These are phyloP conservation scores for Sisymbrium altissimum DNA, from an alignment of 345 rosid species.

Conservation along the genomic window DNA sequence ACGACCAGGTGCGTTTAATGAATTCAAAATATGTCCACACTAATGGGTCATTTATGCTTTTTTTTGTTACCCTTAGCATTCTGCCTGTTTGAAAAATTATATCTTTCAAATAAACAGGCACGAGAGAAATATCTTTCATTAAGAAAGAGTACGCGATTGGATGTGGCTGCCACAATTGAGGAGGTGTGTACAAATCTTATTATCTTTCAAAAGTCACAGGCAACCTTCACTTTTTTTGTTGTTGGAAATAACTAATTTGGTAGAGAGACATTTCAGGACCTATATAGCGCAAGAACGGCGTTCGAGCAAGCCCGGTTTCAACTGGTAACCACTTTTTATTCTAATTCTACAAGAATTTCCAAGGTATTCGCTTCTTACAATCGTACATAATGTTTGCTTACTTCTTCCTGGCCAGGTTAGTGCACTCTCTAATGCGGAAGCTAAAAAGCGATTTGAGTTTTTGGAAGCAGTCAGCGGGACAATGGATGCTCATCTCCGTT, in stretches of 20 bases:
- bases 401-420: conserved; percentile 44
- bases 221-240: conserved; percentile 24
- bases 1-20: conserved; percentile 55
- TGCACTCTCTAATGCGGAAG: conserved; percentile 62
- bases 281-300: conserved; percentile 56
- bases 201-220: conserved; percentile 11
- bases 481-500: conserved; percentile 71
- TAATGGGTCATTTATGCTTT: neutral
- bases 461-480: conserved; percentile 69
- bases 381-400: conserved; percentile 5
- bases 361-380: neutral
- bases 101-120: conserved; percentile 44
- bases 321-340: conserved; percentile 40
- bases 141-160: conserved; percentile 69
- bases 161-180: conserved; percentile 59
- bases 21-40: neutral
- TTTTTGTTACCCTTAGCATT: conserved; percentile 5
- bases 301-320: conserved; percentile 75
- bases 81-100: neutral
- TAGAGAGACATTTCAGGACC: conserved; percentile 62
- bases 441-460: conserved; percentile 66
- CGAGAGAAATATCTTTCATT: conserved; percentile 76
- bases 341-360: neutral
- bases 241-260: conserved; percentile 39
- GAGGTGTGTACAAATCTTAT: conserved; percentile 48